Conservation (phyloP, 495 filamentous ascomycete genomes). For the Penicillium crystallinum region DNA sequence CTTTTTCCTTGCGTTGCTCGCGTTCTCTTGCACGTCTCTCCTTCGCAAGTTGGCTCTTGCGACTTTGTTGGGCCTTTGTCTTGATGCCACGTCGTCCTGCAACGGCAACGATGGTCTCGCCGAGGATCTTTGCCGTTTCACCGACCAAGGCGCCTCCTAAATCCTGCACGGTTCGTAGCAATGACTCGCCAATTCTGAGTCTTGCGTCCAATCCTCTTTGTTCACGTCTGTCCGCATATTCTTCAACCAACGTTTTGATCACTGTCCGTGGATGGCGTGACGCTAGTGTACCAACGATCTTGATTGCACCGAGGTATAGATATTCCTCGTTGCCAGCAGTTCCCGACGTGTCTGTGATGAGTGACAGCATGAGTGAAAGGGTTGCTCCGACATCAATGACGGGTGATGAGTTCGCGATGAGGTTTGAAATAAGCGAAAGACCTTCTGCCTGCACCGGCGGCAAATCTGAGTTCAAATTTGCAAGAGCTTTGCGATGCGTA, state of each 20-base stretch:
- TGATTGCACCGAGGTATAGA: slow-evolving; percentile 67
- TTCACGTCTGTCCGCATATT: slow-evolving; percentile 62
- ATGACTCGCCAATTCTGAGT: slow-evolving; percentile 66
- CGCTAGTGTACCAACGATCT: slow-evolving; percentile 61
- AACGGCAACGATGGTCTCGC: slow-evolving; percentile 58
- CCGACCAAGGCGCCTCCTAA: slow-evolving; percentile 58
- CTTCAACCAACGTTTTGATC: slow-evolving; percentile 59
- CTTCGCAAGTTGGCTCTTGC: slow-evolving; percentile 44
- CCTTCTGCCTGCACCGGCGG: slow-evolving; percentile 76
- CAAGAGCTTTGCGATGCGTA: slow-evolving; percentile 64
- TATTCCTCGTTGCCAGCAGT: slow-evolving; percentile 56
- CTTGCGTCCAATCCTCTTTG: slow-evolving; percentile 56
- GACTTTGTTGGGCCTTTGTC: slow-evolving; percentile 49
- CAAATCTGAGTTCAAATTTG: slow-evolving; percentile 69
- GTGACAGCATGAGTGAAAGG: slow-evolving; percentile 57
- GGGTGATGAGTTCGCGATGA: slow-evolving; percentile 58
- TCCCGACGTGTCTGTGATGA: slow-evolving; percentile 52
- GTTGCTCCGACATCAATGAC: slow-evolving; percentile 68
- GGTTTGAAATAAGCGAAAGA: slow-evolving; percentile 59
- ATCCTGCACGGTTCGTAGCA: slow-evolving; percentile 64
- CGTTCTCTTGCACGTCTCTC: slow-evolving; percentile 40
- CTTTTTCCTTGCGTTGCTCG: slow-evolving; percentile 36
- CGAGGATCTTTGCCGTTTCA: slow-evolving; percentile 49
- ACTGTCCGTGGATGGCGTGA: slow-evolving; percentile 61
- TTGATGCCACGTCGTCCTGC: slow-evolving; percentile 58